These are phyloP conservation scores for Nigrospora osmanthi DNA, from an alignment of 2,329 filamentous ascomycete species.

Conservation along the genomic window DNA sequence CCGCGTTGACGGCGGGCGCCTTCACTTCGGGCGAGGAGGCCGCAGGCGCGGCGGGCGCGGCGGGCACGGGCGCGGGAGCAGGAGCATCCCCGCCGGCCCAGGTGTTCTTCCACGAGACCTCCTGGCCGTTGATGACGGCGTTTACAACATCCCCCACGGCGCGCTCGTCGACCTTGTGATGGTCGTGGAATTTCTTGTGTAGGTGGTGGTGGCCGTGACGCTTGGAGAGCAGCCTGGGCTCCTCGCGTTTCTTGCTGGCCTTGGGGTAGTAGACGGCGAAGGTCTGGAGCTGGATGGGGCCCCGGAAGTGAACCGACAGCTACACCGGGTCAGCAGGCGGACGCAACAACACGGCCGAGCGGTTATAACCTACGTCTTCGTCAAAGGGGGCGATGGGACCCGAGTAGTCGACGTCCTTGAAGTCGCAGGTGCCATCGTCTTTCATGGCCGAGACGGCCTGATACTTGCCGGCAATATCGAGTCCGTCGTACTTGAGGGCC, in stretches of 20 bases:
- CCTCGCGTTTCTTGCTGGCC: slow-evolving; percentile 32
- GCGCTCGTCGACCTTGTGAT: slow-evolving; percentile 36
- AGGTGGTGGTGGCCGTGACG: slow-evolving; percentile 44
- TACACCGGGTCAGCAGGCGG: slow-evolving; percentile 22
- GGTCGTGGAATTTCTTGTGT: slow-evolving; percentile 33
- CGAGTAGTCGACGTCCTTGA: slow-evolving; percentile 41
- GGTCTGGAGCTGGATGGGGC: slow-evolving; percentile 58
- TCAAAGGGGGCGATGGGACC: slow-evolving; percentile 60
- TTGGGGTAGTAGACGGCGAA: slow-evolving; percentile 61
- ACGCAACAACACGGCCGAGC: neutral
- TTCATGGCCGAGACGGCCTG: slow-evolving; percentile 57
- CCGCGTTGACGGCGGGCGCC: neutral
- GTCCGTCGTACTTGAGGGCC: slow-evolving; percentile 59
- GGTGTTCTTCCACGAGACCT: slow-evolving; percentile 51
- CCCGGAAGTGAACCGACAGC: slow-evolving; percentile 67
- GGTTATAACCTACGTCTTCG: slow-evolving; percentile 51
- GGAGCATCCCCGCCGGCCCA: slow-evolving; percentile 28
- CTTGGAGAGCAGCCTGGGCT: slow-evolving; percentile 19
- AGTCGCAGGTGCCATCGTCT: slow-evolving; percentile 43
- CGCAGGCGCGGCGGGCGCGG: slow-evolving; percentile 8
- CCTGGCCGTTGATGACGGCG: slow-evolving; percentile 50
- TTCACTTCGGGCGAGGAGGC: slow-evolving; percentile 5
- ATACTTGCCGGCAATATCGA: slow-evolving; percentile 55
- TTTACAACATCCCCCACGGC: slow-evolving; percentile 37
- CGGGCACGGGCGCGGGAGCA: slow-evolving; percentile 12